A percentile compares a stretch with the other conserved stretches of the same genome.
Conservation (phyloP, 1,284 basidiomycete genomes). For the Ceratorhiza oryzae-sativae region DNA sequence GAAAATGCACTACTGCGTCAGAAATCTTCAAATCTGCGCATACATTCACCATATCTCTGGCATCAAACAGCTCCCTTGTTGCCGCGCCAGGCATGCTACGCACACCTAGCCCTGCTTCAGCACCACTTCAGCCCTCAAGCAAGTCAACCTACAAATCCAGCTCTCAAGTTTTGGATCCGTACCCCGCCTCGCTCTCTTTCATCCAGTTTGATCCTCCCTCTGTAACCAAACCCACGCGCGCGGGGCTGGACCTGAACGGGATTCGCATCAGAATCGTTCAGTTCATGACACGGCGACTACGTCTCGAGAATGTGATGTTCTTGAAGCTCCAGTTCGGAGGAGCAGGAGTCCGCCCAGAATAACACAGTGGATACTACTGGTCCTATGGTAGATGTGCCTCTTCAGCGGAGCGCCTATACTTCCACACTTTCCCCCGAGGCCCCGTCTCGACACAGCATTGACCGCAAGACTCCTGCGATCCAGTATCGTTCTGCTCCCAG, state of each 20-base stretch:
- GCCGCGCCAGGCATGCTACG: neutral
- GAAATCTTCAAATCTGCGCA: slow-evolving; percentile 31
- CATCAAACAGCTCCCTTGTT: neutral
- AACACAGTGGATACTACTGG: too few relatives aligned
- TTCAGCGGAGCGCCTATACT: neutral
- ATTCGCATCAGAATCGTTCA: neutral
- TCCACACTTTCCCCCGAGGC: neutral
- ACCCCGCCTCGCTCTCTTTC: neutral
- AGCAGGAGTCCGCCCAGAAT: too few relatives aligned
- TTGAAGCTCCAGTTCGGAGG: neutral
- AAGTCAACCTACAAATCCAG: neutral
- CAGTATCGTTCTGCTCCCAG: neutral
- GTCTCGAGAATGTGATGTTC: neutral
- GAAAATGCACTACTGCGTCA: neutral
- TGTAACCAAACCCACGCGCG: neutral
- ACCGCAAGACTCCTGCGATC: neutral
- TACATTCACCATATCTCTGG: slow-evolving; percentile 7
- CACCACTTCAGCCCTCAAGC: neutral
- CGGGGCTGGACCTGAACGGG: neutral
- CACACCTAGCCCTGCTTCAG: too few relatives aligned
- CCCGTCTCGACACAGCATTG: neutral
- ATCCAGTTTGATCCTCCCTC: slow-evolving; percentile 4
- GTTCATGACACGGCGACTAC: neutral
- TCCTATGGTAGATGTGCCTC: neutral
- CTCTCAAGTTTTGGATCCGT: neutral